Evolutionary conservation across 75 land plant genomes (phyloP).

Genomic region (Larix kaempferi): DNA sequence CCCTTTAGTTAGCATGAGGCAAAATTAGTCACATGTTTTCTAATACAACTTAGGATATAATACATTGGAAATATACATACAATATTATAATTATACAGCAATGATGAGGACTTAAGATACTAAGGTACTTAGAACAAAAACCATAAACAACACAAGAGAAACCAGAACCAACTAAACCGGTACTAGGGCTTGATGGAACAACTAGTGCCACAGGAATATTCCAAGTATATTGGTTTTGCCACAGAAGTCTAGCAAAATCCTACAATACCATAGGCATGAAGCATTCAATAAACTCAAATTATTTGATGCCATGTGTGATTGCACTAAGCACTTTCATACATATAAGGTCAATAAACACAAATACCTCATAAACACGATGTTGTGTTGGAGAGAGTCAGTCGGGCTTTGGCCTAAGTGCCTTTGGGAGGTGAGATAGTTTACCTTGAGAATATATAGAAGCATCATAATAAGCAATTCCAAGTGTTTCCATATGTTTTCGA

Average conservation of each 20-base stretch:
- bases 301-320: background rate
- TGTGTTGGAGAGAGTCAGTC: slow-evolving; percentile 75
- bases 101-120: too few species aligned
- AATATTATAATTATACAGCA: too few species aligned
- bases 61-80: too few species aligned
- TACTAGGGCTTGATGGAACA: slow-evolving; percentile 37
- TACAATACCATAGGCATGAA: slow-evolving; percentile 13
- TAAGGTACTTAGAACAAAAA: too few species aligned
- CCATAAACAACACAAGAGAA: slow-evolving; percentile 30
- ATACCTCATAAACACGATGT: slow-evolving; percentile 94
- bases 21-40: too few species aligned
- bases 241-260: slow-evolving; percentile 86
- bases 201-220: slow-evolving; percentile 27
- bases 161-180: slow-evolving; percentile 21
- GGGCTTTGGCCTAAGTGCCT: slow-evolving; percentile 93
- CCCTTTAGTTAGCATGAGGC: too few species aligned
- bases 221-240: slow-evolving; percentile 78
- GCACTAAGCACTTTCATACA: background rate
- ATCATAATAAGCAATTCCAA: slow-evolving; percentile 64
- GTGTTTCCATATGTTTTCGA: slow-evolving; percentile 66
- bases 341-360: slow-evolving; percentile 3
- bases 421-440: slow-evolving; percentile 67
- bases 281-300: background rate
- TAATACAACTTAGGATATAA: too few species aligned
- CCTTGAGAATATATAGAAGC: slow-evolving; percentile 63